Percentiles rank a stretch among this genome's conserved stretches.
Evolutionary conservation across 305 asterid species (phyloP).

Genomic region (Fraxinus greggii): DNA sequence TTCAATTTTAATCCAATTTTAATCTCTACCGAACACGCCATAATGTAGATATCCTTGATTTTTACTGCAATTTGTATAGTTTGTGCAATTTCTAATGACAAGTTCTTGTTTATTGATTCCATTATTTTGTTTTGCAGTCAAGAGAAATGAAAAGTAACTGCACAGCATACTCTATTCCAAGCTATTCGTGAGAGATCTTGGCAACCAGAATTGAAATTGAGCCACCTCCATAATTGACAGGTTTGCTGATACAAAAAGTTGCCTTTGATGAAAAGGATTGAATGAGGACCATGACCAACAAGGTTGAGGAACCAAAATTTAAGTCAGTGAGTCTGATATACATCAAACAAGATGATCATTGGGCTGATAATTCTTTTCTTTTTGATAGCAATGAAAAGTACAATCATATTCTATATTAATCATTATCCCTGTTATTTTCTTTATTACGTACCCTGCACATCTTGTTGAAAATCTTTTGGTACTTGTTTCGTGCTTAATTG

Average conservation of each 20-base stretch:
- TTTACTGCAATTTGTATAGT: background rate
- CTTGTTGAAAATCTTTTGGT: background rate
- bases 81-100: background rate
- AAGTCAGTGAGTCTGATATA: background rate
- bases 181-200: background rate
- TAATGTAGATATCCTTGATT: background rate
- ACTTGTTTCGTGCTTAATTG: slow-evolving; percentile 15
- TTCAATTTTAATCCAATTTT: too few species aligned
- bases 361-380: slow-evolving; percentile 13
- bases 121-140: background rate
- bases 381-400: background rate
- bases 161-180: background rate
- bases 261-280: slow-evolving; percentile 18
- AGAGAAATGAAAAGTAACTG: background rate
- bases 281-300: background rate
- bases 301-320: slow-evolving; percentile 13
- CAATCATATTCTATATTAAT: slow-evolving; percentile 20
- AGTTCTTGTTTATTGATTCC: background rate
- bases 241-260: slow-evolving; percentile 15
- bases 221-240: slow-evolving; percentile 11
- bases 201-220: slow-evolving; percentile 4
- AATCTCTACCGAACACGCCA: too few species aligned
- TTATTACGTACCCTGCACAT: background rate
- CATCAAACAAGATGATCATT: background rate
- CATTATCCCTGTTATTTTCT: background rate